A percentile compares a stretch with the other conserved stretches of the same genome.
Conservation (phyloP, 2,329 filamentous ascomycete genomes). For the Sporothrix euskadiensis region DNA sequence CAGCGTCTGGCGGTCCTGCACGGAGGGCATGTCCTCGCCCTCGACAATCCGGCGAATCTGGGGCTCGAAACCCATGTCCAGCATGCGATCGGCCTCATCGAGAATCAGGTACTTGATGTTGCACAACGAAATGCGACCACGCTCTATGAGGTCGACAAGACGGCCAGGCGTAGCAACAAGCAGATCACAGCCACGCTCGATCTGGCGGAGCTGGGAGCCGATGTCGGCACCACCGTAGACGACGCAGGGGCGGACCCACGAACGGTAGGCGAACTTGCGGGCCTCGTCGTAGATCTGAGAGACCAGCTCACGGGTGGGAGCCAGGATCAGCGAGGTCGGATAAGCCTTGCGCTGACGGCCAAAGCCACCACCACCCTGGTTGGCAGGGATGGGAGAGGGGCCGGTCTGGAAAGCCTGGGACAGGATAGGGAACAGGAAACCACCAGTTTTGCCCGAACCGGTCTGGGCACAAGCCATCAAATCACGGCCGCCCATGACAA, state of each 20-base stretch:
- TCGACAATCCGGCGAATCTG: conserved; percentile 99
- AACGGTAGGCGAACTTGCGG: conserved; percentile 97
- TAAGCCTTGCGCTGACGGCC: conserved; percentile 97
- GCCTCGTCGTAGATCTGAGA: conserved; percentile 98
- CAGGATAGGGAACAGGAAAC: conserved; percentile 98
- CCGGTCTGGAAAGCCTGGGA: conserved; percentile 95
- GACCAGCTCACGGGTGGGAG: conserved; percentile 95
- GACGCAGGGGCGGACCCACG: conserved; percentile 97
- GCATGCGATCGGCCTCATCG: conserved; percentile 98
- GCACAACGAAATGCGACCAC: conserved; percentile 92
- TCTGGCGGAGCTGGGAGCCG: conserved; percentile 94
- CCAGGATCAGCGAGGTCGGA: conserved; percentile 92
- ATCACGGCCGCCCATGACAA: conserved; percentile 96
- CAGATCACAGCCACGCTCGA: conserved; percentile 94
- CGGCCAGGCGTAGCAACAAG: conserved; percentile 95
- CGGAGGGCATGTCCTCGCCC: conserved; percentile 93
- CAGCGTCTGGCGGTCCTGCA: conserved; percentile 86
- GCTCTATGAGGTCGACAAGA: conserved; percentile 96
- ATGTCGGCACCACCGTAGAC: conserved; percentile 99
- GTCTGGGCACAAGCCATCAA: conserved; percentile 99
- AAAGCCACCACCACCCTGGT: conserved; percentile 62
- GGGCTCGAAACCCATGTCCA: conserved; percentile 99
- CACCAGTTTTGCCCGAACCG: conserved; percentile 99
- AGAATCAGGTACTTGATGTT: conserved; percentile 99
- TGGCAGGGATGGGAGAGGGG: conserved; percentile 67